A percentile compares a stretch with the other conserved stretches of the same genome.
These are phyloP conservation scores for Baorangia bicolor DNA, from an alignment of 768 basidiomycete genomes.

Conservation along the genomic window DNA sequence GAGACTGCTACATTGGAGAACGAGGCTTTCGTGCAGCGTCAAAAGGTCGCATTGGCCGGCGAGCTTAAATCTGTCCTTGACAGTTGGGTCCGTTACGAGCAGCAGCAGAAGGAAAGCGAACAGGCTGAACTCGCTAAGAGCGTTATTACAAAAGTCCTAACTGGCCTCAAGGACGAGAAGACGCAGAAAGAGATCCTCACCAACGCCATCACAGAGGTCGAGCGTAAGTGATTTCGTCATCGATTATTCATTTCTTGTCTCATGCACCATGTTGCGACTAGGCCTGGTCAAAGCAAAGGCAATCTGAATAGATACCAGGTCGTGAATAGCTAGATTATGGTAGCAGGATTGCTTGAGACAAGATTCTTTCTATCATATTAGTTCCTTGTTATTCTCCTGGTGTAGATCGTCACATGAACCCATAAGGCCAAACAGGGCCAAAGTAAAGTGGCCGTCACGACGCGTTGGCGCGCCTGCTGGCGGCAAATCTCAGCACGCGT, in stretches of 20 bases:
- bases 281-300: constrained; percentile 91
- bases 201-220: constrained; percentile 83
- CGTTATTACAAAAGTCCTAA: constrained; percentile 87
- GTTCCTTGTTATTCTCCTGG: background rate
- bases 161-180: constrained; percentile 82
- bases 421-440: constrained; percentile 24
- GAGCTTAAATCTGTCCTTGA: constrained; percentile 95
- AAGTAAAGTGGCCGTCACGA: constrained; percentile 32
- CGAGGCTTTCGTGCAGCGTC: constrained; percentile 85
- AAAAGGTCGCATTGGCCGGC: constrained; percentile 80
- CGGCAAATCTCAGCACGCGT: constrained; percentile 17
- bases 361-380: constrained; percentile 8
- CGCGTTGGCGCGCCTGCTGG: constrained; percentile 26
- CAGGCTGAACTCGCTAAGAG: constrained; percentile 87
- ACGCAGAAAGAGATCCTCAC: constrained; percentile 80
- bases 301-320: constrained; percentile 52
- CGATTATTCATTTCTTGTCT: background rate
- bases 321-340: constrained; percentile 27
- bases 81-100: constrained; percentile 98
- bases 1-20: constrained; percentile 92
- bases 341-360: constrained; percentile 17
- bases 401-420: background rate
- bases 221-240: constrained; percentile 64
- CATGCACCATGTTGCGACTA: constrained; percentile 31
- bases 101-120: constrained; percentile 94